A percentile compares a stretch with the other conserved stretches of the same genome.
Conservation (phyloP, 768 basidiomycete genomes). For the Vishniacozyma victoriae region DNA sequence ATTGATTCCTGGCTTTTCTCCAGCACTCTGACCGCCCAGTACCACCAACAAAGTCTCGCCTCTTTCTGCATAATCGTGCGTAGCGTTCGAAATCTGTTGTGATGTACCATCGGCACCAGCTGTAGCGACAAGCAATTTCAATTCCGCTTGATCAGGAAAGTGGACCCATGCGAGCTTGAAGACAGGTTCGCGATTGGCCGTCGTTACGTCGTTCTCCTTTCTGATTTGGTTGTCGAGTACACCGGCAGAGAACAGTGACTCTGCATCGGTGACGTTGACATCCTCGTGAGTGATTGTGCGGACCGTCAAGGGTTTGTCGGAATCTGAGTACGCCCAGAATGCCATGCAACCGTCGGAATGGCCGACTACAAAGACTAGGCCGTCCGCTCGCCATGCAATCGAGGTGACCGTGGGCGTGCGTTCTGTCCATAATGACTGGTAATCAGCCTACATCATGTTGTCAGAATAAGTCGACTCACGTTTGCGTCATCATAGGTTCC, state of each 20-base stretch:
- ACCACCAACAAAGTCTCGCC: conserved; percentile 69
- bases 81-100: conserved; percentile 38
- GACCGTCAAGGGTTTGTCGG: conserved; percentile 67
- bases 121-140: conserved; percentile 41
- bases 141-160: conserved; percentile 55
- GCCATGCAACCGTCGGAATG: conserved; percentile 75
- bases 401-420: conserved; percentile 66
- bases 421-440: conserved; percentile 63
- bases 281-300: conserved; percentile 56
- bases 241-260: conserved; percentile 48
- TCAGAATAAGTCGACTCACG: conserved; percentile 44
- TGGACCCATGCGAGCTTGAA: conserved; percentile 82
- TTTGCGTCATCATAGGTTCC: conserved; percentile 55
- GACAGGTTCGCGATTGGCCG: conserved; percentile 61
- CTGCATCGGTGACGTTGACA: conserved; percentile 50
- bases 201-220: conserved; percentile 16
- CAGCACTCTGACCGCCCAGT: conserved; percentile 64
- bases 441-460: not conserved
- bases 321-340: conserved; percentile 76
- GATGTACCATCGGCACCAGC: conserved; percentile 36
- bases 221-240: conserved; percentile 35
- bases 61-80: conserved; percentile 51
- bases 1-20: conserved; percentile 59
- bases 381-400: conserved; percentile 64
- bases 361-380: conserved; percentile 70